Evolutionary conservation across 2,329 filamentous ascomycete species (phyloP).

Genomic region (Fusarium sp.): DNA sequence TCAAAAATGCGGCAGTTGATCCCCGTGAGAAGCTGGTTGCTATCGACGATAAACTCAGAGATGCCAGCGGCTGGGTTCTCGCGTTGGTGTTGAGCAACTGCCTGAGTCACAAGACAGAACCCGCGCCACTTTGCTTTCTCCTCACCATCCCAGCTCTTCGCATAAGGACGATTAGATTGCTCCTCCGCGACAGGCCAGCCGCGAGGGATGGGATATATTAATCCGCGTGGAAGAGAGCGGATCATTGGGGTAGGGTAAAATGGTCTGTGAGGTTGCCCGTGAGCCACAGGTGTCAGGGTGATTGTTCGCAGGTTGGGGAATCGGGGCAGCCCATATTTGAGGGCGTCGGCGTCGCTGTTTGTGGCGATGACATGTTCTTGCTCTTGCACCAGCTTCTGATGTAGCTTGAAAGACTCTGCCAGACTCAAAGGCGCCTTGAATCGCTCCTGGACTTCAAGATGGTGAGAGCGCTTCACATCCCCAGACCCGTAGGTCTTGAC

Average conservation of each 20-base stretch:
- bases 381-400: conserved; percentile 48
- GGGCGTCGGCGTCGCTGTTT: conserved; percentile 44
- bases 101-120: conserved; percentile 44
- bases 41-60: conserved; percentile 51
- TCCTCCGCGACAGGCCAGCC: conserved; percentile 30
- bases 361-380: conserved; percentile 47
- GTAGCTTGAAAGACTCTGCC: conserved; percentile 41
- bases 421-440: background rate
- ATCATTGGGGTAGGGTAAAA: conserved; percentile 49
- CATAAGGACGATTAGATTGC: background rate
- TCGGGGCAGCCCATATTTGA: conserved; percentile 48
- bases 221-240: conserved; percentile 52
- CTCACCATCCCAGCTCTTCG: background rate
- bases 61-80: conserved; percentile 27
- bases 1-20: conserved; percentile 36
- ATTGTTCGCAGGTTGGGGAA: conserved; percentile 1
- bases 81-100: conserved; percentile 39
- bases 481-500: background rate
- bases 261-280: background rate
- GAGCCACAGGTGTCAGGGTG: background rate
- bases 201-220: conserved; percentile 53
- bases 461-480: background rate
- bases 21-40: conserved; percentile 44
- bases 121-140: conserved; percentile 44
- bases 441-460: background rate